phyloP scores from a whole-genome alignment of 495 filamentous ascomycete species.

The Penicillium maclennaniae region DNA sequence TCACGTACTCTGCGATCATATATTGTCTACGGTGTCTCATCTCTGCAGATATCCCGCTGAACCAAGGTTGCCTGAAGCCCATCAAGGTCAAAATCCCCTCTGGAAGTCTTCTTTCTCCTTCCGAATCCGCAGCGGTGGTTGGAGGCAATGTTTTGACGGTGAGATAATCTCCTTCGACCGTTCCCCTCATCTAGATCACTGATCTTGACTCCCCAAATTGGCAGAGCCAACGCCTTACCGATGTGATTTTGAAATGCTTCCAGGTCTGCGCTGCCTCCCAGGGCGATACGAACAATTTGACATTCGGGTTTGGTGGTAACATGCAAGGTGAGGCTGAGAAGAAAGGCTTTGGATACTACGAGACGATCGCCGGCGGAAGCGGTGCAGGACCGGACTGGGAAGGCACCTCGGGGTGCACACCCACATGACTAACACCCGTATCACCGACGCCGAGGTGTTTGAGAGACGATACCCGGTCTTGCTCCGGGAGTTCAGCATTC shows the following conservation, averaged over 20 bases:
- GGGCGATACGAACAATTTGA: constrained; percentile 78
- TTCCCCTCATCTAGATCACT: neutral
- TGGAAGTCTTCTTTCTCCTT: constrained; percentile 74
- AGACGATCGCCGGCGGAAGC: constrained; percentile 85
- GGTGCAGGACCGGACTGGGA: constrained; percentile 82
- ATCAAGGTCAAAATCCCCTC: constrained; percentile 78
- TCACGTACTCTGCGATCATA: constrained; percentile 90
- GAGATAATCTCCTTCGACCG: neutral
- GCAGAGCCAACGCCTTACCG: constrained; percentile 70
- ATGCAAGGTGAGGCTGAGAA: constrained; percentile 18
- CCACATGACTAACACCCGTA: constrained; percentile 95
- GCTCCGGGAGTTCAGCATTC: constrained; percentile 74
- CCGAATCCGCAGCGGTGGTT: constrained; percentile 74
- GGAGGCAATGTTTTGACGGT: constrained; percentile 83
- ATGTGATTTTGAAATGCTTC: constrained; percentile 86
- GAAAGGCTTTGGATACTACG: constrained; percentile 84
- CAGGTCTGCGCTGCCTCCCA: constrained; percentile 81
- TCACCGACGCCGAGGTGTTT: constrained; percentile 88
- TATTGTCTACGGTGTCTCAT: constrained; percentile 90
- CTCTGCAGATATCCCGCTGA: constrained; percentile 85
- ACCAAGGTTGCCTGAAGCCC: constrained; percentile 88
- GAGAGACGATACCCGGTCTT: constrained; percentile 85
- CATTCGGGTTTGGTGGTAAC: constrained; percentile 41
- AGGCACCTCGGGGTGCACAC: constrained; percentile 80
- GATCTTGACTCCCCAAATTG: neutral